These are phyloP conservation scores for Aureobasidium lini DNA, from an alignment of 2,329 filamentous ascomycete genomes.

Conservation along the genomic window DNA sequence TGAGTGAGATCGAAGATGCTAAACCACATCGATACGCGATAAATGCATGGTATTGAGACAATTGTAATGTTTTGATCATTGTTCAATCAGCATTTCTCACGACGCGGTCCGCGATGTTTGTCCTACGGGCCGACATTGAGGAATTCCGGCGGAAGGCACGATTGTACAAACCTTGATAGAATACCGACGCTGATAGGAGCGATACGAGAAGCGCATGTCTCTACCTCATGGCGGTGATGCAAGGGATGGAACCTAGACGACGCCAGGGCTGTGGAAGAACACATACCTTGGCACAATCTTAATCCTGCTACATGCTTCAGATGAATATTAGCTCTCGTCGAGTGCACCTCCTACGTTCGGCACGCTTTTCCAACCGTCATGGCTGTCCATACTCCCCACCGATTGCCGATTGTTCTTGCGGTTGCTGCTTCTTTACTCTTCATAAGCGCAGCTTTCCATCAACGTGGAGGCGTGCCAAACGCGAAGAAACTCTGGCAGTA, in stretches of 20 bases:
- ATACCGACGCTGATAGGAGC: background rate
- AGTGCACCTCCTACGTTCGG: background rate
- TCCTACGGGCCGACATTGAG: constrained; percentile 1
- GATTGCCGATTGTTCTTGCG: constrained; percentile 16
- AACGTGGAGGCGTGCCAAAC: constrained; percentile 7
- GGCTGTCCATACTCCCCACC: constrained; percentile 3
- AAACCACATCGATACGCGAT: background rate
- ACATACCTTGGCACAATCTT: background rate
- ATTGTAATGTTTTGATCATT: background rate
- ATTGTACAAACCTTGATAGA: background rate
- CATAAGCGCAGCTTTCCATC: constrained; percentile 11
- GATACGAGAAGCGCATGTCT: background rate
- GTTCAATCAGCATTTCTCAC: constrained; percentile 1
- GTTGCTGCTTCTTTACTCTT: constrained; percentile 11
- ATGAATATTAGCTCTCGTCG: background rate
- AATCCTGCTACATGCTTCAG: background rate
- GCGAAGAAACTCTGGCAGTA: constrained; percentile 9
- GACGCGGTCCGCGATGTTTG: background rate
- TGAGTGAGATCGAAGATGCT: background rate
- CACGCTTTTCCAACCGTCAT: background rate
- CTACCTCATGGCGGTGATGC: background rate
- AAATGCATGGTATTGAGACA: background rate
- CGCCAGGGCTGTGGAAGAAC: background rate
- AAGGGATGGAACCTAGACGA: background rate
- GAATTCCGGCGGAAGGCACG: background rate